Conservation (phyloP, 768 basidiomycete species). For the Zangia roseola region DNA sequence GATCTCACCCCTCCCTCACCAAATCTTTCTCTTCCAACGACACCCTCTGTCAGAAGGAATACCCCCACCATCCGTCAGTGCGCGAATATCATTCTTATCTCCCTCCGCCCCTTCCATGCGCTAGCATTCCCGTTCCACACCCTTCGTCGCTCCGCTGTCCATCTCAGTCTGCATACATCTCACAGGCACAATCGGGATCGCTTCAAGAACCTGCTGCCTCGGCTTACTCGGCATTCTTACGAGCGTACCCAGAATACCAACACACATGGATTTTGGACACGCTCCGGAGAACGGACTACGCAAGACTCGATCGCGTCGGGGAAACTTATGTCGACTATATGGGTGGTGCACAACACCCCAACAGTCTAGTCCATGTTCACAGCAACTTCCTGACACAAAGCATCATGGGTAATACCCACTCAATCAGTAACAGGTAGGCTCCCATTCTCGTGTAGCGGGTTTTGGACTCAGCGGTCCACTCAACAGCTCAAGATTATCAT, state of each 20-base stretch:
- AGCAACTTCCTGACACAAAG: slow-evolving; percentile 62
- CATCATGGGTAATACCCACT: slow-evolving; percentile 83
- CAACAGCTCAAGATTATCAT: slow-evolving; percentile 66
- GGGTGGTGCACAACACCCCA: slow-evolving; percentile 80
- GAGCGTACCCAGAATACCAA: slow-evolving; percentile 52
- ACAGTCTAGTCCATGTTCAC: slow-evolving; percentile 70
- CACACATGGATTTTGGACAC: slow-evolving; percentile 71
- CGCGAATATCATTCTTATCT: slow-evolving; percentile 2
- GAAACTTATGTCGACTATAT: slow-evolving; percentile 87
- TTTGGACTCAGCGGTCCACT: not conserved
- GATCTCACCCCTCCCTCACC: slow-evolving; percentile 34
- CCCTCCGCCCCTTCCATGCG: slow-evolving; percentile 1
- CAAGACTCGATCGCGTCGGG: slow-evolving; percentile 54
- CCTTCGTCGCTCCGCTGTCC: slow-evolving; percentile 7
- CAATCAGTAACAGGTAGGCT: slow-evolving; percentile 70
- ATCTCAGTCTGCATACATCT: slow-evolving; percentile 25
- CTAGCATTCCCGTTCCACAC: not conserved
- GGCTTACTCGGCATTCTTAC: slow-evolving; percentile 51
- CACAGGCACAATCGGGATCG: slow-evolving; percentile 19
- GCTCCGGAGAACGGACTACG: slow-evolving; percentile 61
- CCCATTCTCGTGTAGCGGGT: not conserved
- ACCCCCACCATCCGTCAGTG: slow-evolving; percentile 7
- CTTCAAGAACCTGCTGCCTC: slow-evolving; percentile 36
- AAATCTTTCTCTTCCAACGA: slow-evolving; percentile 41
- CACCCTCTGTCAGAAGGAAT: slow-evolving; percentile 35